Base-by-base conservation (phyloP, 139 green algal genomes). In the Gonium pectorale region DNA sequence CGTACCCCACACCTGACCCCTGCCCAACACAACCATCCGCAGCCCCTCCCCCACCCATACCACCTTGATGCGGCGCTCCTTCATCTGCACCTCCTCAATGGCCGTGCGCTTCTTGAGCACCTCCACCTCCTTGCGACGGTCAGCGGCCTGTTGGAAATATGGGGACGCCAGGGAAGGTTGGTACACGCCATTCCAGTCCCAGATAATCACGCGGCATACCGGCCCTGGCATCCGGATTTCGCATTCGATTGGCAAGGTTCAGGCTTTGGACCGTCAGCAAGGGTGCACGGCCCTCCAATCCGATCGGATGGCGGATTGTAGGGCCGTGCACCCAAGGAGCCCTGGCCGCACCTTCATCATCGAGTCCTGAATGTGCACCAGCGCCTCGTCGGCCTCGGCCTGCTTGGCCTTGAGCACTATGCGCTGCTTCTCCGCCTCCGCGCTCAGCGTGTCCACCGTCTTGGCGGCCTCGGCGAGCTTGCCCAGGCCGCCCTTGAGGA, bases 391-490 rank as follows among this genome's bases (percentile, higher is more conserved):
- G 49, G 94, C 91, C 74, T 95, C 90, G 43, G 86, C 82, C 83
- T 96, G 88, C 74, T 97, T 96, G 11, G 87, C 77, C 66, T 92
- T 88, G 26, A 98, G 90, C 86, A 93, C 68, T 46, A 72, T 78
- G 0, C 91, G 84, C 88, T 97, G 93, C 73, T 91, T 78, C 66
- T 87, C 83, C 5, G 94, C 94, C 59, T 93, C 83, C 26, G 78
- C 80, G 41, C 83, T 91, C 3, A 97, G 89, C 11, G 81, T 89
- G 75, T 96, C 93, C 37, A 97, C 93, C 9, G 90, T 94, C 21
- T 52, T 41, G 24, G 89, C 92, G 5, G 95, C 95, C 70, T 96
- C 95, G 7, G 89, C 86, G 54, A 98, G 91, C 82, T 96, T 96
- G 67, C 43, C 54, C 13, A 98, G 86, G 26, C 95, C 95, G 63